These are phyloP conservation scores for Phytopythium oedochilum DNA, from an alignment of 352 stramenopile species.

Conservation along the genomic window DNA sequence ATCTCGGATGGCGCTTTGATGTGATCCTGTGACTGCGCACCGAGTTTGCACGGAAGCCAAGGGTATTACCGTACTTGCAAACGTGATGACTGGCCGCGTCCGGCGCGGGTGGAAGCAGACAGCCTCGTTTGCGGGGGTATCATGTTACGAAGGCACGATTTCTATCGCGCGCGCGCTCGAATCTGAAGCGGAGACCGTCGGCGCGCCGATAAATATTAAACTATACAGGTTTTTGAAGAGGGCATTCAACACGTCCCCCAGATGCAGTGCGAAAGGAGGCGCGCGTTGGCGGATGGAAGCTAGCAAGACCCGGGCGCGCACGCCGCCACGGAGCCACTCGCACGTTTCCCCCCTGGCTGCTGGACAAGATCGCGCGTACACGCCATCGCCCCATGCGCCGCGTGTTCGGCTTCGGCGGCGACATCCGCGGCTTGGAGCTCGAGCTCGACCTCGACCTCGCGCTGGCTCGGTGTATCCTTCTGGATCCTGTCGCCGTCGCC, in stretches of 20 bases:
- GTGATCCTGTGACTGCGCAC: no score
- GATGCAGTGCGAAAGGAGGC: background rate
- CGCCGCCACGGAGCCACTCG: background rate
- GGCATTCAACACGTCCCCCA: background rate
- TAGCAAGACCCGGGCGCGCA: background rate
- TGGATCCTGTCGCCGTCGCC: background rate
- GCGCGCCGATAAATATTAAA: background rate
- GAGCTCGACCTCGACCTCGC: background rate
- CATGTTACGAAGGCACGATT: no score
- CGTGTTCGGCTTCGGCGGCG: background rate
- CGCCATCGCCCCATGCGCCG: background rate
- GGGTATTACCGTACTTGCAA: no score
- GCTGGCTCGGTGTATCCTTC: background rate
- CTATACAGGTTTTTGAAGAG: background rate
- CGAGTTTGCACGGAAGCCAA: no score
- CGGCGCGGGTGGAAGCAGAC: no score
- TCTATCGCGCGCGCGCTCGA: no score
- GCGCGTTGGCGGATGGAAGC: no score
- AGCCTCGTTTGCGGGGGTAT: no score
- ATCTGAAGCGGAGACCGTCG: background rate
- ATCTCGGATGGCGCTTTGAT: no score
- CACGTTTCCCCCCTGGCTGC: background rate
- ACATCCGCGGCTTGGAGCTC: background rate
- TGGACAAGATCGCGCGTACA: background rate
- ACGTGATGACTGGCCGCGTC: no score